phyloP scores from a whole-genome alignment of 768 basidiomycete genomes.

The Podaxis sp. region DNA sequence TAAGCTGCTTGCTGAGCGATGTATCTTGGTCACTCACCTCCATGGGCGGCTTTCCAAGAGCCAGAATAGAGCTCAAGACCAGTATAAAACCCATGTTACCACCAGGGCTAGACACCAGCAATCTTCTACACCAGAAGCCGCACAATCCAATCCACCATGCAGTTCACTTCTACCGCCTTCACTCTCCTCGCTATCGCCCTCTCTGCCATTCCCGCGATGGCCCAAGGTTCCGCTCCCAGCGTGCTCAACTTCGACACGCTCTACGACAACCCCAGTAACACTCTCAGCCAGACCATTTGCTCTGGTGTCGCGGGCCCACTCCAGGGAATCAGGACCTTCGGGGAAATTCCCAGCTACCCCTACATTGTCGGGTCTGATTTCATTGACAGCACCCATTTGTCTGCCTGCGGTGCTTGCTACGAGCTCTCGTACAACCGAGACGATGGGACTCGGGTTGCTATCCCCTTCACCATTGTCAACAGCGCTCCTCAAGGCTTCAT shows the following conservation, averaged over 20 bases:
- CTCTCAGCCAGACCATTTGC: conserved; percentile 5
- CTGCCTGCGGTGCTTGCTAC: conserved; percentile 13
- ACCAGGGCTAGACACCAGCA: neutral
- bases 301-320: conserved; percentile 9
- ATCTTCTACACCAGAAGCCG: neutral
- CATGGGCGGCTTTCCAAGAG: neutral
- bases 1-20: neutral
- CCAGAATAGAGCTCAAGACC: neutral
- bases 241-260: neutral
- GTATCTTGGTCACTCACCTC: neutral
- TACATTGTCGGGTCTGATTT: conserved; percentile 6
- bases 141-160: neutral
- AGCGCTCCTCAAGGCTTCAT: neutral
- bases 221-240: neutral
- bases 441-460: conserved; percentile 1
- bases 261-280: neutral
- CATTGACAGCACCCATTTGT: conserved; percentile 9
- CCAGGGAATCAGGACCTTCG: conserved; percentile 14
- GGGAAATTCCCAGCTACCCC: conserved; percentile 13
- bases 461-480: conserved; percentile 15
- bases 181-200: neutral
- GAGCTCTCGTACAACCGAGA: conserved; percentile 1
- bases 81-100: neutral
- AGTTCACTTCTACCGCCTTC: neutral
- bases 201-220: neutral